phyloP scores from a whole-genome alignment of 2,329 filamentous ascomycete genomes.

The Chaetomium globosum region DNA sequence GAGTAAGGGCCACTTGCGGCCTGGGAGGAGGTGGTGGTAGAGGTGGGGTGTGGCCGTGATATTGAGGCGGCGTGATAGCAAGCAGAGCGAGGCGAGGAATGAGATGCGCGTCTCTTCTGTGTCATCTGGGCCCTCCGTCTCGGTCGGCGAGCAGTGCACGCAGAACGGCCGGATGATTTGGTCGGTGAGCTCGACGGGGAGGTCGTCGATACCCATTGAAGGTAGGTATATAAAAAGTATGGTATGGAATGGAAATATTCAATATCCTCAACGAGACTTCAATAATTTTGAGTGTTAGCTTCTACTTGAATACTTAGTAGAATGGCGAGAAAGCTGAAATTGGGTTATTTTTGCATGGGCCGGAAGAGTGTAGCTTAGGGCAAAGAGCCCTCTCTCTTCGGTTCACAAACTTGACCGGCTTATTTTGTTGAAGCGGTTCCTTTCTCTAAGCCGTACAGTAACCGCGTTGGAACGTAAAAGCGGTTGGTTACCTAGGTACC shows the following conservation, averaged over 20 bases:
- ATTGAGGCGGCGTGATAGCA: conserved; percentile 14
- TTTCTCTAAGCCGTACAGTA: too few species aligned
- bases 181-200: conserved; percentile 10
- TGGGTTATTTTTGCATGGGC: too few species aligned
- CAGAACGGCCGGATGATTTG: background rate
- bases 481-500: too few species aligned
- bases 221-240: too few species aligned
- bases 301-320: too few species aligned
- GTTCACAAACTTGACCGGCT: too few species aligned
- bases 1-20: conserved; percentile 9
- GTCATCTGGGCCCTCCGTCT: background rate
- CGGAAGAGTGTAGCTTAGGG: too few species aligned
- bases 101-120: background rate
- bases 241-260: background rate
- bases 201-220: background rate
- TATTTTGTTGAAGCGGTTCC: too few species aligned
- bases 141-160: background rate
- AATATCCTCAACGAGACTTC: too few species aligned
- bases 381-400: too few species aligned
- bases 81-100: conserved; percentile 15
- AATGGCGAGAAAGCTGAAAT: too few species aligned
- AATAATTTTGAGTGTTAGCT: background rate
- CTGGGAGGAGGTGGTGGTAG: conserved; percentile 13
- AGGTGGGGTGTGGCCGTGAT: conserved; percentile 10
- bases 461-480: too few species aligned